phyloP scores from a whole-genome alignment of 306 rosid species.

The Cyamopsis tetragonoloba region DNA sequence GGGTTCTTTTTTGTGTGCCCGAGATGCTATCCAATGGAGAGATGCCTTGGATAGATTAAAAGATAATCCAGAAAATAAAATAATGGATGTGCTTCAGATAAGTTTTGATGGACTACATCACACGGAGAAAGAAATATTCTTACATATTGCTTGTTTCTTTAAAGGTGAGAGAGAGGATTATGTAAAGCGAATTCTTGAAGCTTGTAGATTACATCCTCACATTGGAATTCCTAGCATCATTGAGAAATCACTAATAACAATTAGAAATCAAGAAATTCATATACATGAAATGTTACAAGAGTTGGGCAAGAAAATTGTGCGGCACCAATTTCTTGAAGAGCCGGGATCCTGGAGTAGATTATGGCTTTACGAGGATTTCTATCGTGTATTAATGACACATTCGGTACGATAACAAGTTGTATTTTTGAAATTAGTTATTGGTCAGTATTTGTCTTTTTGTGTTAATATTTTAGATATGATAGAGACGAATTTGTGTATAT shows the following conservation, averaged over 20 bases:
- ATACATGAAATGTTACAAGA: neutral
- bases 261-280: neutral
- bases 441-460: too few relatives aligned
- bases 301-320: neutral
- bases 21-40: neutral
- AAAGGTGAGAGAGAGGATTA: neutral
- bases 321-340: neutral
- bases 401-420: too few relatives aligned
- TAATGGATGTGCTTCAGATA: neutral
- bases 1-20: neutral
- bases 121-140: neutral
- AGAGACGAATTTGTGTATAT: too few relatives aligned
- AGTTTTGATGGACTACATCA: neutral
- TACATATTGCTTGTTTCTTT: slow-evolving; percentile 10
- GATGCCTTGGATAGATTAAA: neutral
- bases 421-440: too few relatives aligned
- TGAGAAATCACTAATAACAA: neutral
- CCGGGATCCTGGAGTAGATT: neutral
- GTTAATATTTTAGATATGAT: too few relatives aligned
- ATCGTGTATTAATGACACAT: neutral
- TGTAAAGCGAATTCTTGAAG: neutral
- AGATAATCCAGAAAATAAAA: neutral
- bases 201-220: neutral
- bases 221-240: neutral
- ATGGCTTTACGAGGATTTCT: neutral